Conservation (phyloP, 306 rosid species). For the Sicyos baderoa region DNA sequence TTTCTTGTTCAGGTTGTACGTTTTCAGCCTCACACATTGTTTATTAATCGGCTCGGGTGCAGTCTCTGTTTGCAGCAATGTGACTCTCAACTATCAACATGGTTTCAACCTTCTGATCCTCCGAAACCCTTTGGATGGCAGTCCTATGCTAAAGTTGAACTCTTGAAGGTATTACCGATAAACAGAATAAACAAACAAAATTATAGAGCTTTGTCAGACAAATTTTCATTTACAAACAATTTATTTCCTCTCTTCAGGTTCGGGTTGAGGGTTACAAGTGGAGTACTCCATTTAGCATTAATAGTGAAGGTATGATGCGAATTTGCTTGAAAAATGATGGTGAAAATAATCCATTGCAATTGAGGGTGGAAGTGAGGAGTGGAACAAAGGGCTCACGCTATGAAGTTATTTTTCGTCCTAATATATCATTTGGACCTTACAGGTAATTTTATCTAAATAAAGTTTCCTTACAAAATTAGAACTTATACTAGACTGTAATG, state of each 20-base stretch:
- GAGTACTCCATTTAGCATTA: slow-evolving; percentile 86
- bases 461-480: slow-evolving; percentile 11
- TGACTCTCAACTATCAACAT: slow-evolving; percentile 60
- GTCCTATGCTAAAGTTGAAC: slow-evolving; percentile 69
- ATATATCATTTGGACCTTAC: slow-evolving; percentile 73
- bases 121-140: slow-evolving; percentile 80
- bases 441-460: slow-evolving; percentile 43
- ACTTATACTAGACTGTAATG: slow-evolving; percentile 6
- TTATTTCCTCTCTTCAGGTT: slow-evolving; percentile 43
- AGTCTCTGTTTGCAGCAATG: slow-evolving; percentile 85
- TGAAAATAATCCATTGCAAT: slow-evolving; percentile 46
- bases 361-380: slow-evolving; percentile 79
- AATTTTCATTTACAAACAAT: slow-evolving; percentile 14
- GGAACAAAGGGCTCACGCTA: slow-evolving; percentile 74
- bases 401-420: slow-evolving; percentile 80
- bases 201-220: neutral
- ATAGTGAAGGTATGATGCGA: slow-evolving; percentile 73
- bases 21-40: slow-evolving; percentile 78
- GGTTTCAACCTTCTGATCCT: slow-evolving; percentile 86
- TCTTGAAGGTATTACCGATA: slow-evolving; percentile 47
- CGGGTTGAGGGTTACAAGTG: slow-evolving; percentile 74
- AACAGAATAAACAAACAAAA: neutral
- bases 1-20: slow-evolving; percentile 53
- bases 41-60: slow-evolving; percentile 73
- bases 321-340: slow-evolving; percentile 52